A percentile compares a stretch with the other conserved stretches of the same genome.
phyloP scores from a whole-genome alignment of 768 basidiomycete genomes.

The Tylopilus rubrobrunneus region DNA sequence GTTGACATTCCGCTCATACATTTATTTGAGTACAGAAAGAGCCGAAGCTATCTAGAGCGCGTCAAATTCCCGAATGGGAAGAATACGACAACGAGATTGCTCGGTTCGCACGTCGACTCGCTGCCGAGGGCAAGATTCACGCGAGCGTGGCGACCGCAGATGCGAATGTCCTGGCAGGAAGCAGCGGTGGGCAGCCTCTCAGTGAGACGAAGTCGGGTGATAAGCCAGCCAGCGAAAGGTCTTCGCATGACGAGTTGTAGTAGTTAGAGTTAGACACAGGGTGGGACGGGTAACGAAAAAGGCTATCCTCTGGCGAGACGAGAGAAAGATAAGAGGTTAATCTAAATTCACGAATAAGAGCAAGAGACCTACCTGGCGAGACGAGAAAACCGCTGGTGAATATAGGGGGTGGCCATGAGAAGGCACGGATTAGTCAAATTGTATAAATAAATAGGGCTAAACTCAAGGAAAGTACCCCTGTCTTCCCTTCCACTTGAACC shows the following conservation, averaged over 20 bases:
- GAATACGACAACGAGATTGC: conserved; percentile 91
- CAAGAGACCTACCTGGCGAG: no score
- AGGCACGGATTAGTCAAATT: no score
- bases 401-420: no score
- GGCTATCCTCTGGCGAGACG: no score
- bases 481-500: no score
- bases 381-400: no score
- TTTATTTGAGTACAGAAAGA: conserved; percentile 67
- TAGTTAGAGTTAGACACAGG: not conserved
- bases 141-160: conserved; percentile 67
- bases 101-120: conserved; percentile 68
- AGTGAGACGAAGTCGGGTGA: not conserved
- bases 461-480: no score
- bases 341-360: no score
- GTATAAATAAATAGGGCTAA: no score
- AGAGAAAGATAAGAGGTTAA: no score
- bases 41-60: conserved; percentile 88
- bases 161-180: conserved; percentile 60
- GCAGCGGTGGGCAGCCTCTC: conserved; percentile 35
- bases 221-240: not conserved
- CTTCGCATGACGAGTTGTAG: conserved; percentile 22
- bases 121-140: conserved; percentile 64
- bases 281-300: no score
- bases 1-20: not conserved
- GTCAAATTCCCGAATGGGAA: conserved; percentile 98